Base-by-base conservation (phyloP, 305 asterid genomes). In the Fraxinus greggii region DNA sequence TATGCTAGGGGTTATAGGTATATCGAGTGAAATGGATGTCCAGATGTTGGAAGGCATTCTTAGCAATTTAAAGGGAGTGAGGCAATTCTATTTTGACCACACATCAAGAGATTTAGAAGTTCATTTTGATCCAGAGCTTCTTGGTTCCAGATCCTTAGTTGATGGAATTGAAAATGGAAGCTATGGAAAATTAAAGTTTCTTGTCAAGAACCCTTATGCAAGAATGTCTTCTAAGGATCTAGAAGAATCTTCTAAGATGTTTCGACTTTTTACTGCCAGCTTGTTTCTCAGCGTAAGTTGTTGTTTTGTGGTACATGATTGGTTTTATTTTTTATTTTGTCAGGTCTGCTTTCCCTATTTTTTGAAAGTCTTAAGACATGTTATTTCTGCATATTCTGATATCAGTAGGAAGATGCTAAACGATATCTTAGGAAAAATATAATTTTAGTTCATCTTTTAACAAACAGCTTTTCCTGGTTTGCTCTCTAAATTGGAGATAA, bases 41-140 rank as follows among this genome's bases (percentile, higher is more conserved):
- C 92, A 92, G 80, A 85, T 89, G 84, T 88, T 97, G 84, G 97
- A 97, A 86, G 92, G 88, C 75, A 89, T 86, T 36, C 92, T 97
- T 81, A 86, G 89, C 85, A 87, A 84, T 86, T 85, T 93, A 79
- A 94, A 87, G 81, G 99, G 99, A 59, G 96, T 97, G 78, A 90
- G 91, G 80, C 94, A 88, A 85, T 97, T 92, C 86, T 77, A 54
- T 75, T 91, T 86, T 84, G 91, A 97, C 86, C 86, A 84, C 61
- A 74, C 77, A 65, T 90, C 88, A 79, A 85, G 88, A 78, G 97
- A 91, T 59, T 82, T 97, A 75, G 98, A 88, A 86, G 89, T 94
- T 88, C 91, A 90, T 83, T 95, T 90, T 88, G 99, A 97, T 88
- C 95, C 99, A 8, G 97, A 97, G 92, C 88, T 97, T 87, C 90